Percentiles rank a stretch among this genome's conserved stretches.
These are phyloP conservation scores for Geosmithia flava DNA, from an alignment of 2,329 filamentous ascomycete genomes.

Conservation along the genomic window DNA sequence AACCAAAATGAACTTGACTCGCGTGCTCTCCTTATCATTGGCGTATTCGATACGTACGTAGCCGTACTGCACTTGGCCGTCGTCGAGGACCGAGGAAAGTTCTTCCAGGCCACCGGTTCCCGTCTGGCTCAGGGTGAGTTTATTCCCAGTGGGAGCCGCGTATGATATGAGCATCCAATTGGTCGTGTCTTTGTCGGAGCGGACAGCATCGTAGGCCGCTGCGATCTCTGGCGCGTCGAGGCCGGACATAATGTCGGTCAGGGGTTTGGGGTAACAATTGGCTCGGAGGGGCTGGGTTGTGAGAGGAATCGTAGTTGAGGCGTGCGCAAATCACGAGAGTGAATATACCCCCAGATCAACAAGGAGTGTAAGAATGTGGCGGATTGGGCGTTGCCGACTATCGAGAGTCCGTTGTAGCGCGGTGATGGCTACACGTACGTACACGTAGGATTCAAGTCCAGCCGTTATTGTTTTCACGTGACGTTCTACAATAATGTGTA, in stretches of 20 bases:
- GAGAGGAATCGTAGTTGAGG: too few relatives aligned
- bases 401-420: too few relatives aligned
- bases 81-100: constrained; percentile 42
- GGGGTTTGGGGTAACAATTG: neutral
- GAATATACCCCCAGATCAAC: too few relatives aligned
- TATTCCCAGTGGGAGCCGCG: constrained; percentile 40
- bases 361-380: too few relatives aligned
- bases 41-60: constrained; percentile 57
- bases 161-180: constrained; percentile 60
- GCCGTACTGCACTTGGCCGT: constrained; percentile 50
- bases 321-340: too few relatives aligned
- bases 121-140: constrained; percentile 40
- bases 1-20: constrained; percentile 56
- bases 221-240: constrained; percentile 40
- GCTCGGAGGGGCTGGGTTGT: too few relatives aligned
- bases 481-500: too few relatives aligned
- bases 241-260: constrained; percentile 28
- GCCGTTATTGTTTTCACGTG: too few relatives aligned
- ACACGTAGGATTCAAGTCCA: too few relatives aligned
- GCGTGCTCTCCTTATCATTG: constrained; percentile 56
- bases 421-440: too few relatives aligned
- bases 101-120: constrained; percentile 49
- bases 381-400: too few relatives aligned
- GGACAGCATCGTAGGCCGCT: constrained; percentile 48
- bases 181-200: constrained; percentile 45